Evolutionary conservation across 257 asterid species (phyloP), one percentile per base, ranked within the genome.

Genomic region (Lithospermum erythrorhizon): DNA sequence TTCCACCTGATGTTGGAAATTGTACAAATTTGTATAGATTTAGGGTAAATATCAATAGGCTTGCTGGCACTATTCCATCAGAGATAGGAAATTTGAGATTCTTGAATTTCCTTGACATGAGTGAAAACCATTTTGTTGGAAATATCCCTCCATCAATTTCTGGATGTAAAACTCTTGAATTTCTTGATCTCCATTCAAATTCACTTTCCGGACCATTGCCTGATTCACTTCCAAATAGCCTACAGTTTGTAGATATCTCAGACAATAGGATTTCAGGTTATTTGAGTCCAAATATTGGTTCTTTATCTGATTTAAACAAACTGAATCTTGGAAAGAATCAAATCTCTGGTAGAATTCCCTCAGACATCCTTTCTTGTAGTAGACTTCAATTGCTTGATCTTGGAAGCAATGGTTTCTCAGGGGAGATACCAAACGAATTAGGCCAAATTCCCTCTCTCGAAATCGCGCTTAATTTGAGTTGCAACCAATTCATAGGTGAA

Each of bases 131-230:
- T 19, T 75, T 93, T 8, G 80, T 75, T 56, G 98, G 98, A 24
- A 72, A 63, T 53, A 76, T 89, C 58, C 95, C 98, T 20, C 74
- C 79, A 45, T 67, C 97, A 9, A 66, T 93, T 55, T 79, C 94
- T 1, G 82, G 79, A 1, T 86, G 95, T 27, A 79, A 70, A 53
- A 77, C 67, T 49, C 97, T 93, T 3, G 87, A 86, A 75, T 93
- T 93, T 83, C 97, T 93, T 71, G 98, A 93, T 78, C 86, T 93
- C 58, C 97, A 84, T 59, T 75, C 90, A 2, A 93, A 93, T 60
- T 83, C 74, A 18, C 41, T 93, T 21, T 71, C 76, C 21, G 91
- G 98, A 57, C 67, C 90, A 64, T 60, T 93, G 24, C 97, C 97
- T 19, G 78, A 81, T 23, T 21, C 73, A 22, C 66, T 93, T 56